Percentiles rank a stretch among this genome's conserved stretches.
phyloP scores from a whole-genome alignment of 192 early-diverging fungal genomes.

The Backusella tarrabulga region DNA sequence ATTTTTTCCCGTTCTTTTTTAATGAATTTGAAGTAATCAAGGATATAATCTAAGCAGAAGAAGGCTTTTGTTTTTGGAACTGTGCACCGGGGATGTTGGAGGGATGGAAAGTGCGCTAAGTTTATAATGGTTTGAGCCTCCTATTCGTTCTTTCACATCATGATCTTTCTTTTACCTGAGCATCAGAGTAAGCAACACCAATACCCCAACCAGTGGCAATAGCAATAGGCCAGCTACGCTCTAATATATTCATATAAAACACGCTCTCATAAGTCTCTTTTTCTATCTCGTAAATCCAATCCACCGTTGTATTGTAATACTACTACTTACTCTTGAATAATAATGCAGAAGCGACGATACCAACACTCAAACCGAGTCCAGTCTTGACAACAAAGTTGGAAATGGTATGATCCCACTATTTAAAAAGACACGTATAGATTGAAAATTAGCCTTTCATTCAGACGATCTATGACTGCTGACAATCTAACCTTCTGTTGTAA shows the following conservation, averaged over 20 bases:
- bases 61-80: slow-evolving; percentile 45
- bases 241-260: slow-evolving; percentile 36
- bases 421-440: background rate
- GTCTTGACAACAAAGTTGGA: slow-evolving; percentile 82
- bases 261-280: background rate
- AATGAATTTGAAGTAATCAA: background rate
- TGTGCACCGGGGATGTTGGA: slow-evolving; percentile 46
- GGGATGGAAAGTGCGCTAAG: slow-evolving; percentile 52
- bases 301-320: background rate
- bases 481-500: slow-evolving; percentile 58
- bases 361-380: slow-evolving; percentile 79
- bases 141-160: background rate
- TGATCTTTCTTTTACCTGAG: slow-evolving; percentile 45
- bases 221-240: slow-evolving; percentile 84
- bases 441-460: too few relatives aligned
- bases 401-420: slow-evolving; percentile 82
- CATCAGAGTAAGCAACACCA: slow-evolving; percentile 80
- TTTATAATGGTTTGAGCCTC: background rate
- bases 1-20: background rate
- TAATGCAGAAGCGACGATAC: slow-evolving; percentile 84
- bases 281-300: background rate
- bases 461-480: background rate
- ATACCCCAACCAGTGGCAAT: slow-evolving; percentile 79
- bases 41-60: slow-evolving; percentile 19
- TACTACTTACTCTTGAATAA: slow-evolving; percentile 74